Evolutionary conservation across 108 stramenopile genomes (phyloP).

Genomic region (Epipyxis sp.): DNA sequence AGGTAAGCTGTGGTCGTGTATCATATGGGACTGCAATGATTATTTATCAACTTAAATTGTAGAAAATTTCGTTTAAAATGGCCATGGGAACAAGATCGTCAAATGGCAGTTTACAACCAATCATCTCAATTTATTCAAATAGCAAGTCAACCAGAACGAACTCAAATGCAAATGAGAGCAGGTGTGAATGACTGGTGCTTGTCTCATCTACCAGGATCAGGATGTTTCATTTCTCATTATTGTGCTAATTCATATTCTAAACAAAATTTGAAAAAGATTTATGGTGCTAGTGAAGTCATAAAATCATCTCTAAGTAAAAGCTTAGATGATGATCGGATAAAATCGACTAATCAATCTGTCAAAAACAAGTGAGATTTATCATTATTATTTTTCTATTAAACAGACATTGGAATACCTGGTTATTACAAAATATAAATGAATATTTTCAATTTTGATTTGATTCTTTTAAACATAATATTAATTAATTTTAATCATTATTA

Average conservation of each 20-base stretch:
- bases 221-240: constrained; percentile 28
- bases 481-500: too few species aligned
- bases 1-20: background rate
- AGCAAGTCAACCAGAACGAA: constrained; percentile 28
- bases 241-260: constrained; percentile 15
- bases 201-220: constrained; percentile 22
- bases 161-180: background rate
- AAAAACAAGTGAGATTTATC: too few species aligned
- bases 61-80: constrained; percentile 28
- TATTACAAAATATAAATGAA: too few species aligned
- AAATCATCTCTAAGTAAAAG: too few species aligned
- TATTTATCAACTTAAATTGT: background rate
- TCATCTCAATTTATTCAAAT: constrained; percentile 1
- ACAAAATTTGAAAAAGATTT: background rate
- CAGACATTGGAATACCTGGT: too few species aligned
- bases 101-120: constrained; percentile 32
- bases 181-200: constrained; percentile 25
- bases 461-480: too few species aligned
- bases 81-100: constrained; percentile 35
- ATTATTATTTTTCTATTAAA: too few species aligned
- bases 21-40: background rate
- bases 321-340: too few species aligned
- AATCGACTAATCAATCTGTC: too few species aligned
- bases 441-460: too few species aligned
- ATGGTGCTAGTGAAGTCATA: background rate